Evolutionary conservation across 352 stramenopile species (phyloP).

Genomic region (Aphanomyces invadans): DNA sequence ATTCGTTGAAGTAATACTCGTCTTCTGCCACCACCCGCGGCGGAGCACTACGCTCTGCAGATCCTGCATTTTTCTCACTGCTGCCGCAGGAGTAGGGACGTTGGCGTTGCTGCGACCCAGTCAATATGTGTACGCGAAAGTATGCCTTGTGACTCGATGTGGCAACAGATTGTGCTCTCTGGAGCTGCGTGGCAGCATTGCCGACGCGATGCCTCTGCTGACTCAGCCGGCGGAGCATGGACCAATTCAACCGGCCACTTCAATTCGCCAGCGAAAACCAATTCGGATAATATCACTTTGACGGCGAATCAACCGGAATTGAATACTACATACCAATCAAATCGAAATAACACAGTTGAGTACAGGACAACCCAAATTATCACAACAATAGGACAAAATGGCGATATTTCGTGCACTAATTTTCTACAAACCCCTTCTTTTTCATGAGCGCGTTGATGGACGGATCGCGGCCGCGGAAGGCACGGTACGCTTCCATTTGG

Average conservation of each 20-base stretch:
- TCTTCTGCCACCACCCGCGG: background rate
- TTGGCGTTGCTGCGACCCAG: background rate
- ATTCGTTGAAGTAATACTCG: conserved; percentile 10
- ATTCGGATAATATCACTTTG: background rate
- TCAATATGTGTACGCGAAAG: background rate
- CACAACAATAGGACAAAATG: background rate
- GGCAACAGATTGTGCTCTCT: background rate
- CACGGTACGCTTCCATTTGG: conserved; percentile 42
- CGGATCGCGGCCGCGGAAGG: conserved; percentile 49
- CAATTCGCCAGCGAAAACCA: background rate
- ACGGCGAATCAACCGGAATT: no score
- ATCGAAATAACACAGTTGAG: no score
- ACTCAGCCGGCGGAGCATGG: background rate
- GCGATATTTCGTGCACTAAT: no score
- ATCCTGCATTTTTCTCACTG: background rate
- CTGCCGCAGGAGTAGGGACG: background rate
- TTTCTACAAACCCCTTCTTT: conserved; percentile 38
- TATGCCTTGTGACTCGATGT: background rate
- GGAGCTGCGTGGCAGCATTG: background rate
- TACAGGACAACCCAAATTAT: no score
- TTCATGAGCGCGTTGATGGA: conserved; percentile 55
- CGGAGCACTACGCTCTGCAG: no score
- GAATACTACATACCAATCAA: no score
- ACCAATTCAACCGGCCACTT: no score
- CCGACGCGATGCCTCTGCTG: background rate